Base-by-base conservation (phyloP, 768 basidiomycete genomes). In the Porphyrellus cyaneotinctus region DNA sequence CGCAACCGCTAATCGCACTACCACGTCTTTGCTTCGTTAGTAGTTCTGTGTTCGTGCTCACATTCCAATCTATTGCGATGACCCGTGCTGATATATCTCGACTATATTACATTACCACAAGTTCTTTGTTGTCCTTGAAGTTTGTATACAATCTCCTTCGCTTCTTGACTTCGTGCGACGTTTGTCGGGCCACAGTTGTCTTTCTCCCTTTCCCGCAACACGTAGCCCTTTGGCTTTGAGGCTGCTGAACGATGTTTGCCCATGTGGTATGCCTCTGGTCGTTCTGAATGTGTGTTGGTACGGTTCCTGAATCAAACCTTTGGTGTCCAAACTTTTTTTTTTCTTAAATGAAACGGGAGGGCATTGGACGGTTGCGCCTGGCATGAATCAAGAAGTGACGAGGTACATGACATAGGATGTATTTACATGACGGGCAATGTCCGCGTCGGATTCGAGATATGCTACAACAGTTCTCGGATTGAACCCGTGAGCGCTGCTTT, bases 21-120 rank as follows among this genome's bases (percentile, higher is more conserved):
- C 48, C 57, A 61, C 57, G 42, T 54, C 54, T 53, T 56, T 44
- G 30, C 32, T 55, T 59, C 46, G 30, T 43, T 56, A n/a, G n/a
- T 53, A 39, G 48, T 43, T 46, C 53, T 48, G 44, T 50, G 57
- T 61, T 55, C 62, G 53, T 61, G 53, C 49, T 56, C 59, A 58
- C 57, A 59, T 48, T 44, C 53, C 56, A 59, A 49, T 41, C 68
- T 70, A 71, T 56, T 66, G 58, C 43, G 62, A 69, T 59, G 61
- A 65, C 43, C 43, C 52, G 55, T 65, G 61, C 64, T 58, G 64
- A 61, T 66, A 61, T 66, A 68, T 67, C 53, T 68, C 53, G 67
- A 69, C 63, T 65, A 69, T 61, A 67, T 31, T 69, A 69, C 60
- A 67, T 60, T 60, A 68, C 67, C 54, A 58, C 56, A 31, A 60